Conservation (phyloP, 345 rosid genomes). For the Brassica incana region DNA sequence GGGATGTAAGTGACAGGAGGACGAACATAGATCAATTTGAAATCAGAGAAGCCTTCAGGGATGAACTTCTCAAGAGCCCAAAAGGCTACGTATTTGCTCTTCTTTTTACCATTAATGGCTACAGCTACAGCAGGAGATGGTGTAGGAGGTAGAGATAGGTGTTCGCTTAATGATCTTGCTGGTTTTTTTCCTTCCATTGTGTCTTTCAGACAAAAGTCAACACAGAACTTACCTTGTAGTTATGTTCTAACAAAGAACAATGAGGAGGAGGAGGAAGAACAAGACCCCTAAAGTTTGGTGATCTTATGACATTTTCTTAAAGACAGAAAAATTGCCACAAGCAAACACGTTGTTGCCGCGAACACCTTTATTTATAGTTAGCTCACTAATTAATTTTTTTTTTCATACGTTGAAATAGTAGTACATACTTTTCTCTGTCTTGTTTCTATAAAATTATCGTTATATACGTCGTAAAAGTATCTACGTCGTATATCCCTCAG, state of each 20-base stretch:
- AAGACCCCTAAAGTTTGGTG: slow-evolving; percentile 11
- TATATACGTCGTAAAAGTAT: slow-evolving; percentile 25
- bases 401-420: slow-evolving; percentile 9
- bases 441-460: slow-evolving; percentile 3
- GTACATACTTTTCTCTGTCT: slow-evolving; percentile 3
- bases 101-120: slow-evolving; percentile 69
- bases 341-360: slow-evolving; percentile 42
- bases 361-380: slow-evolving; percentile 18
- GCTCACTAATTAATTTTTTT: slow-evolving; percentile 20
- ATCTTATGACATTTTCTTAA: slow-evolving; percentile 28
- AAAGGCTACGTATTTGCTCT: slow-evolving; percentile 52
- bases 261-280: slow-evolving; percentile 8
- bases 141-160: slow-evolving; percentile 41
- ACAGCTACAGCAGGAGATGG: slow-evolving; percentile 47
- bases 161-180: slow-evolving; percentile 31
- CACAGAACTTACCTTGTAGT: background rate
- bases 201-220: background rate
- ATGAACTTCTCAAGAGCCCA: slow-evolving; percentile 64
- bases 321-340: slow-evolving; percentile 17
- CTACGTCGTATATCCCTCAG: slow-evolving; percentile 34
- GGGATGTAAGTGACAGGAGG: slow-evolving; percentile 66
- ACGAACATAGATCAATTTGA: slow-evolving; percentile 73
- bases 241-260: slow-evolving; percentile 3
- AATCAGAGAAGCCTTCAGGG: slow-evolving; percentile 54
- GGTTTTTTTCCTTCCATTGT: slow-evolving; percentile 25